Base-by-base conservation (phyloP, 75 land plant genomes). In the Picea glauca region DNA sequence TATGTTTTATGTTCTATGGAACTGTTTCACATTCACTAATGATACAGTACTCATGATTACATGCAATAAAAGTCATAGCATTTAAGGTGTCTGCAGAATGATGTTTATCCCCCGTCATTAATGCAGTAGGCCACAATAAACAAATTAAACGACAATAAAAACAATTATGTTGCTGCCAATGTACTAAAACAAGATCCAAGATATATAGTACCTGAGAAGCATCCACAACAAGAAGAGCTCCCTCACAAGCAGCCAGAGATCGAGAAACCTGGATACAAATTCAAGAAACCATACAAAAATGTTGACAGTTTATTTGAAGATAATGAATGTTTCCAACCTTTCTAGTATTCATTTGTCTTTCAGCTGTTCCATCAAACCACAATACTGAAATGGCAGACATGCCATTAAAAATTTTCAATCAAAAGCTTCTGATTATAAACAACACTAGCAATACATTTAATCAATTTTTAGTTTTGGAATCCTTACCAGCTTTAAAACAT, bases 231-330 rank as follows among this genome's bases (percentile, higher is more conserved):
- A 98, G 89, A 72, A 98, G 96, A 56, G 99, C 99, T 73, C 99
- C 99, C 77, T 98, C 99, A 89, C 99, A 98, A 33, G 99, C 99
- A 74, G 96, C 99, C 72, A 98, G 86, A 62, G 99, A 98, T 33
- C 99, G 90, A 32, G 98, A 98, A 57, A 98, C 99, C 98, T 94
- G 17, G 43, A 83, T 38, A 80, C 43, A 17, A 56, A 46, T 17
- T 66, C 35, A 58, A 33, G 54, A 38, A 59, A 79, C 18, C 58
- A 75, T 13, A 20, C 9, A 62, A 62, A 5, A 20, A 62, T 2
- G 33, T 38, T 38, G 73, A 68, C n/a, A 38, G 15, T 68, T 18
- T 20, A 40, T 43, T 40, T 40, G 23, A n/a, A 8, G 3, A 43
- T 8, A 11, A 70, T 43, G 54, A 50, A 50, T 9, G 56, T 50